These are phyloP conservation scores for Candida quercuum DNA, from an alignment of 805 yeast species.

Conservation along the genomic window DNA sequence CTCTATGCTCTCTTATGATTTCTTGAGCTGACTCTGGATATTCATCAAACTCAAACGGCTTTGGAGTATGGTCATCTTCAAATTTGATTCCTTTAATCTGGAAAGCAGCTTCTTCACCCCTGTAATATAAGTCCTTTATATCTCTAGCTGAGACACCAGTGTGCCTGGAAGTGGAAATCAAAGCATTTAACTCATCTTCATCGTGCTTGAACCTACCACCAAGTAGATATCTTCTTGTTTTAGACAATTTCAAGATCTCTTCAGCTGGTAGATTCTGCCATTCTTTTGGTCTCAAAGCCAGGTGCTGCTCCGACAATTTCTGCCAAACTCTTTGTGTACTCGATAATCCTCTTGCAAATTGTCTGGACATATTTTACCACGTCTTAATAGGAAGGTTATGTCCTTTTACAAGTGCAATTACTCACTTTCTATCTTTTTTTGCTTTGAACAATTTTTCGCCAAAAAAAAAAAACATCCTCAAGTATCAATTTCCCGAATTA, in stretches of 20 bases:
- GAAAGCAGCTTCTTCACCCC: conserved; percentile 38
- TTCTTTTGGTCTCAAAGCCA: conserved; percentile 56
- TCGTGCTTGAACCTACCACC: conserved; percentile 47
- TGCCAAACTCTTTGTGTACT: conserved; percentile 3
- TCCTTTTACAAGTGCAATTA: not conserved
- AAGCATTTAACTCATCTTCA: conserved; percentile 50
- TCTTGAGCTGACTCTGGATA: conserved; percentile 69
- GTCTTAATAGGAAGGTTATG: no score
- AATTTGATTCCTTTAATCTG: conserved; percentile 27
- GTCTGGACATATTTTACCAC: conserved; percentile 9
- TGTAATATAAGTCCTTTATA: conserved; percentile 32
- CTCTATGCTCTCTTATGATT: conserved; percentile 64
- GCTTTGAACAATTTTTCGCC: no score
- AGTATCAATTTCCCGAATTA: not conserved
- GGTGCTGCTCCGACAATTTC: no score
- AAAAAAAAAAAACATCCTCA: conserved; percentile 1
- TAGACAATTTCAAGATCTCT: conserved; percentile 54
- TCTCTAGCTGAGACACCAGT: conserved; percentile 33
- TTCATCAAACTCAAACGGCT: conserved; percentile 56
- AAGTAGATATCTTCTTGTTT: conserved; percentile 48
- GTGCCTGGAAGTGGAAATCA: conserved; percentile 40
- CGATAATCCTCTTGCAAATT: conserved; percentile 14
- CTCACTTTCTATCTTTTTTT: not conserved
- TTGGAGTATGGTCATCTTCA: conserved; percentile 32
- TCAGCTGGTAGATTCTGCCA: conserved; percentile 70